A percentile compares a stretch with the other conserved stretches of the same genome.
Evolutionary conservation across 2,329 filamentous ascomycete species (phyloP).

Genomic region (Xylaria sp.): DNA sequence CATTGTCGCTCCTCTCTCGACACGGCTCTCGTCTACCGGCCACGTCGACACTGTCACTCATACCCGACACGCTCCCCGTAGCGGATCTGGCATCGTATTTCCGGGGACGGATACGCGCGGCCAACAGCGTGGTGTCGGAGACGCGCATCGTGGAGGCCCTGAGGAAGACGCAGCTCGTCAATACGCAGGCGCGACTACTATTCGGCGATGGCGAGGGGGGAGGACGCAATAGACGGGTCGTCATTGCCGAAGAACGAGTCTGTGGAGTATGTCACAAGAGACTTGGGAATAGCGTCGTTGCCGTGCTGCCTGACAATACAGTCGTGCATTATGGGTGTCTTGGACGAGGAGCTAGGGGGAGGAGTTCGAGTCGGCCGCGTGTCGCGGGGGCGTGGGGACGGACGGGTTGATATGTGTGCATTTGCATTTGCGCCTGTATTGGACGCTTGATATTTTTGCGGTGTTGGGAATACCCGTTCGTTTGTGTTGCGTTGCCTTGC

Average conservation of each 20-base stretch:
- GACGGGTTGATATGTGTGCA: conserved; percentile 34
- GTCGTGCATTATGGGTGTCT: conserved; percentile 87
- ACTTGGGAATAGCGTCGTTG: conserved; percentile 88
- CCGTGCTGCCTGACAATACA: conserved; percentile 84
- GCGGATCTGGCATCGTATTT: conserved; percentile 89
- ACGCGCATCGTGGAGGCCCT: conserved; percentile 80
- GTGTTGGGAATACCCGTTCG: conserved; percentile 25
- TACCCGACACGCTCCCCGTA: conserved; percentile 83
- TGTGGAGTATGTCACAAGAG: conserved; percentile 95
- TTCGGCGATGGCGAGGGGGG: conserved; percentile 72
- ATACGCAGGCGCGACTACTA: conserved; percentile 76
- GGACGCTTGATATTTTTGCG: background rate
- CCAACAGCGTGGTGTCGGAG: conserved; percentile 84
- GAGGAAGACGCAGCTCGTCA: conserved; percentile 81
- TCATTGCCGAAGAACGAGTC: conserved; percentile 86
- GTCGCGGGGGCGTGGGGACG: conserved; percentile 44
- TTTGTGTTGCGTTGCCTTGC: background rate
- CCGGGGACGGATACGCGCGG: conserved; percentile 85
- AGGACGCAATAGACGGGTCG: conserved; percentile 72
- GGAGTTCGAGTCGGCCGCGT: conserved; percentile 51
- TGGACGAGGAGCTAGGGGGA: conserved; percentile 51
- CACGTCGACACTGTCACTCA: conserved; percentile 83
- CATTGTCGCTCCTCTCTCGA: conserved; percentile 86
- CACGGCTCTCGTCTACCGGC: conserved; percentile 93
- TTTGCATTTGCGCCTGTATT: conserved; percentile 16